phyloP scores from a whole-genome alignment of 148 eudicot genomes.

The Silene uniflora region DNA sequence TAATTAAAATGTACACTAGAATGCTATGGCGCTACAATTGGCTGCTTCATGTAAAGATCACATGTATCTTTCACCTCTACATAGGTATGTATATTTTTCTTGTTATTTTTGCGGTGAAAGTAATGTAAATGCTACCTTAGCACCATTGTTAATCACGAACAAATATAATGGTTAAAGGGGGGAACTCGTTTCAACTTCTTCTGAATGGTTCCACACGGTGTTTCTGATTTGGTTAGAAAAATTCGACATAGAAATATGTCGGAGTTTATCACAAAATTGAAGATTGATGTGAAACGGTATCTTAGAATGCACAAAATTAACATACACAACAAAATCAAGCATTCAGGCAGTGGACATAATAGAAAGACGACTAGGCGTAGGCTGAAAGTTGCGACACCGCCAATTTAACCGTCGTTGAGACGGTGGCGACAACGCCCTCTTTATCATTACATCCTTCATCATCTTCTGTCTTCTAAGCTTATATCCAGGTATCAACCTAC shows the following conservation, averaged over 20 bases:
- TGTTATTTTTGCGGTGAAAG: conserved; percentile 3
- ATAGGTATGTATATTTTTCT: conserved; percentile 14
- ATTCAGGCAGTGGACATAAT: not conserved
- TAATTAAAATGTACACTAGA: conserved; percentile 8
- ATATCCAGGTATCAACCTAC: not conserved
- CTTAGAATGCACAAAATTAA: no score
- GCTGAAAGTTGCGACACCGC: not conserved
- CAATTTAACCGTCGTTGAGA: not conserved
- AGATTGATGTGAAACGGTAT: no score
- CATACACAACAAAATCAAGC: not conserved
- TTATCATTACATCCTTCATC: not conserved
- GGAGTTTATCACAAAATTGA: no score
- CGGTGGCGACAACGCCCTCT: not conserved
- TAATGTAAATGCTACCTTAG: not conserved
- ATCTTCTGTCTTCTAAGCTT: not conserved
- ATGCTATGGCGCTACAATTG: not conserved
- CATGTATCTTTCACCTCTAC: not conserved
- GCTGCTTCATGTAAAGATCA: conserved; percentile 10
- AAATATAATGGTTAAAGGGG: no score
- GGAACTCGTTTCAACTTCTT: no score
- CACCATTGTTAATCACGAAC: not conserved
- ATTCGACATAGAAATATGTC: no score
- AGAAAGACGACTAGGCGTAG: not conserved
- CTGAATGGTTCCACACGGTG: not conserved
- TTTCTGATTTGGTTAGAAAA: no score